Base-by-base conservation (phyloP, 164 flowering plant species). In the Berberis thunbergii region DNA sequence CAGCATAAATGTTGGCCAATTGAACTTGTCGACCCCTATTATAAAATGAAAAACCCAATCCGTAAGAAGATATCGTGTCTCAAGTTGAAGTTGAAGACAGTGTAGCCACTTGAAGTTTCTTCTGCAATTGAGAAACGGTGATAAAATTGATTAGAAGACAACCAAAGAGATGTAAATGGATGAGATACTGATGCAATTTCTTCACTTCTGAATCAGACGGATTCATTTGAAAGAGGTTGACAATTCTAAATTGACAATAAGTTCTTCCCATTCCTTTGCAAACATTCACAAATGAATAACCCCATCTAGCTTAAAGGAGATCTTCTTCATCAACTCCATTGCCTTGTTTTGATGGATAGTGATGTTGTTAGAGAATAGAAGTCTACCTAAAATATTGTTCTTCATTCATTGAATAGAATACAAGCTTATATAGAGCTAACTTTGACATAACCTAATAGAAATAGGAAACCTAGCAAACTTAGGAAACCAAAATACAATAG, bases 1-100 rank as follows among this genome's bases (percentile, higher is more conserved):
- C 82, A 41, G 97, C 98, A 73, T 85, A 92, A 4, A 72, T 73
- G 72, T 87, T 88, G 6, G 98, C 96, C 69, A 92, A 69, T 72
- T 88, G 98, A 70, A 85, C 90, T 68, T 81, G 82, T 53, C 98
- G 81, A 49, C 85, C 80, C 53, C 88, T 90, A 60, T 73, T 81
- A 7, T 72, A 26, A 26, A 26, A 26, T 26, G 26, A 26, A 26
- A 26, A 26, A 26, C 26, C 26, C 26, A 26, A 26, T 26, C 26
- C 26, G 26, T 26, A 26, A 26, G 26, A 26, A 26, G 26, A 26
- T 26, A 26, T 26, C 26, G 26, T 26, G 0, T 26, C 26, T 26
- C 26, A 26, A 26, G 26, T 26, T 26, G 26, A 26, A 26, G 26
- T 26, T 26, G 26, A 26, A 26, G 26, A 26, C 26, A 26, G 26